Percentiles rank a stretch among this genome's conserved stretches.
phyloP scores from a whole-genome alignment of 306 rosid species.

The cucumber (Cucumis sativus) region DNA sequence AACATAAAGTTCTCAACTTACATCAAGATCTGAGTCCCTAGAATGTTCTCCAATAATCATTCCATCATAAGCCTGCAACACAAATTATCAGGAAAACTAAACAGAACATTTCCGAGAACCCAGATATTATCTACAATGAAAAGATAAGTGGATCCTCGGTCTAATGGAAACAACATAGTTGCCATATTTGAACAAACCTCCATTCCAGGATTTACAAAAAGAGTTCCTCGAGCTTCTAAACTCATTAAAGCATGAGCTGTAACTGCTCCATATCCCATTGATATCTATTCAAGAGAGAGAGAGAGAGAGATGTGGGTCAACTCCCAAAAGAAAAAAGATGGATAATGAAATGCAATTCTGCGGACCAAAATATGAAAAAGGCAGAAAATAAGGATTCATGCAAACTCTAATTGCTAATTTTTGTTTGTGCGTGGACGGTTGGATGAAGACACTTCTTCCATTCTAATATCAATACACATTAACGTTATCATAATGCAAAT shows the following conservation, averaged over 20 bases:
- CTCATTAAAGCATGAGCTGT: slow-evolving; percentile 73
- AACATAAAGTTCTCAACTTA: slow-evolving; percentile 15
- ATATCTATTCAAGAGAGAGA: slow-evolving; percentile 38
- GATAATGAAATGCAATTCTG: neutral
- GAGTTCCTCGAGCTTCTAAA: slow-evolving; percentile 92
- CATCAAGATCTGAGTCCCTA: slow-evolving; percentile 85
- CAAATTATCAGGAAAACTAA: neutral
- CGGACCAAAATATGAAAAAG: neutral
- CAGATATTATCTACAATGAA: neutral
- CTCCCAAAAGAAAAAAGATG: neutral
- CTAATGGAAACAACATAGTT: slow-evolving; percentile 3
- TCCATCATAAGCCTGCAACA: slow-evolving; percentile 82
- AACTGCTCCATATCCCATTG: slow-evolving; percentile 79
- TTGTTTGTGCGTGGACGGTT: neutral
- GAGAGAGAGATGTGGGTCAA: neutral
- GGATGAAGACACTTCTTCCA: neutral
- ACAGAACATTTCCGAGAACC: neutral
- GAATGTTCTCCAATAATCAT: slow-evolving; percentile 96
- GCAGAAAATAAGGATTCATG: neutral
- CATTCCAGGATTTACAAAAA: slow-evolving; percentile 83
- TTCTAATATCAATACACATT: neutral
- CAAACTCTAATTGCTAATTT: neutral
- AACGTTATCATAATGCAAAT: no score
- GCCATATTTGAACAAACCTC: slow-evolving; percentile 42
- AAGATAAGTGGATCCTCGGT: neutral